Evolutionary conservation across 208 protist species (phyloP).

Genomic region (Herpetomonas samuelpessoai): DNA sequence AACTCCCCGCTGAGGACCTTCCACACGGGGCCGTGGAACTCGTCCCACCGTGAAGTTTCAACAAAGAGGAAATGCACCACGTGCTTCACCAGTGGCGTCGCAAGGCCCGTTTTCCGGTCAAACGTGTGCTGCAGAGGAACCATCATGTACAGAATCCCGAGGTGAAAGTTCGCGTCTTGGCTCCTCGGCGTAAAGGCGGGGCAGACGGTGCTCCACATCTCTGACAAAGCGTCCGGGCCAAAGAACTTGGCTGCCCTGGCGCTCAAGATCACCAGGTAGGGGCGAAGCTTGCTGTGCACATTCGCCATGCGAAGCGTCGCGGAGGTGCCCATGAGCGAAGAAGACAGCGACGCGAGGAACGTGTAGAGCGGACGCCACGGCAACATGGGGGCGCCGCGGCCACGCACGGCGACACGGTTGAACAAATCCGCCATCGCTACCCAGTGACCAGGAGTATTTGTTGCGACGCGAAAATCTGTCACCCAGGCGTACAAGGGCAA

Average conservation of each 20-base stretch:
- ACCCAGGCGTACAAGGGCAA: constrained; percentile 69
- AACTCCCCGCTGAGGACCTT: constrained; percentile 24
- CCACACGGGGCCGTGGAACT: constrained; percentile 27
- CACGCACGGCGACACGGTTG: constrained; percentile 2
- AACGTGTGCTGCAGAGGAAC: constrained; percentile 22
- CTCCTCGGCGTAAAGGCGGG: constrained; percentile 24
- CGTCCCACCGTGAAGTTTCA: constrained; percentile 41
- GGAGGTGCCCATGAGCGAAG: background rate
- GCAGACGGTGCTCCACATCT: constrained; percentile 49
- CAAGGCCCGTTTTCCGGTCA: constrained; percentile 4
- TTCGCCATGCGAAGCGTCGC: constrained; percentile 5
- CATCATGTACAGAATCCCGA: constrained; percentile 25
- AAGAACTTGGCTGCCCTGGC: constrained; percentile 37
- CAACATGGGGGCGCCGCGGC: constrained; percentile 27
- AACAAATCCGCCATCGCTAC: constrained; percentile 35
- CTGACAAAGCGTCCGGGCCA: constrained; percentile 29
- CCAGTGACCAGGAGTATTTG: constrained; percentile 36
- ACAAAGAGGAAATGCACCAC: constrained; percentile 51
- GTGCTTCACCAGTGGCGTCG: constrained; percentile 21
- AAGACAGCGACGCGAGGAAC: constrained; percentile 25
- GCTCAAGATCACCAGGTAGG: constrained; percentile 22
- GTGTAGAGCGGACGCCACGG: constrained; percentile 62
- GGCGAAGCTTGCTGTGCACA: constrained; percentile 11
- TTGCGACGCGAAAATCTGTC: constrained; percentile 46
- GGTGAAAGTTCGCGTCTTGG: constrained; percentile 17